Evolutionary conservation across 306 rosid genomes (phyloP).

Genomic region (Acacia confusa): DNA sequence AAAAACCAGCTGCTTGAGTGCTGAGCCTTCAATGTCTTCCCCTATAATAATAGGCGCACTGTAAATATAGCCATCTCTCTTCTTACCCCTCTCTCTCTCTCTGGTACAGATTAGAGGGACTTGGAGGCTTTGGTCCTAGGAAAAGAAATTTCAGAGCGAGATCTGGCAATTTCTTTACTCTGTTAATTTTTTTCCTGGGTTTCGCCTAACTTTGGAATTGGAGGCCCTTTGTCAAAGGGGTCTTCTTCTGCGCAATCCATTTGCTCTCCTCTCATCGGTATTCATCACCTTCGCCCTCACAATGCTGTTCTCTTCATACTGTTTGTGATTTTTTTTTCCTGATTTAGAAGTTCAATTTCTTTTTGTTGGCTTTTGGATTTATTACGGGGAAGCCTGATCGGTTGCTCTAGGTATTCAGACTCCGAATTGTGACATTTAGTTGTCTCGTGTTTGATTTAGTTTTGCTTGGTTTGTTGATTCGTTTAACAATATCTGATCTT

Average conservation of each 20-base stretch:
- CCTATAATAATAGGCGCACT: background rate
- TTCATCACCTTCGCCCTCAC: conserved; percentile 9
- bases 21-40: background rate
- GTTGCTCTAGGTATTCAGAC: conserved; percentile 22
- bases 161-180: conserved; percentile 21
- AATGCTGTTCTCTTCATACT: background rate
- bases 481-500: conserved; percentile 18
- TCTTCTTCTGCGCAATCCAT: conserved; percentile 32
- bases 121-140: background rate
- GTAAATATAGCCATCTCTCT: background rate
- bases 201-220: conserved; percentile 39
- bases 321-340: background rate
- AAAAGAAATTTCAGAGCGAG: conserved; percentile 25
- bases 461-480: conserved; percentile 31
- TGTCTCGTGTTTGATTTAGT: conserved; percentile 3
- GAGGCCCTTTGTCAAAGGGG: conserved; percentile 46
- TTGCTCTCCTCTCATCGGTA: conserved; percentile 46
- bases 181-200: conserved; percentile 1
- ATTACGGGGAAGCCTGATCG: conserved; percentile 20
- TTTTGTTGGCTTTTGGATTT: background rate
- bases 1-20: background rate
- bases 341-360: background rate
- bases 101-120: conserved; percentile 1
- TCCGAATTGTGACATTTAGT: background rate
- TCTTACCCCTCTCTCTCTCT: background rate